A percentile compares a stretch with the other conserved stretches of the same genome.
phyloP scores from a whole-genome alignment of 2,329 filamentous ascomycete genomes.

The Ophiostoma tasmaniense region DNA sequence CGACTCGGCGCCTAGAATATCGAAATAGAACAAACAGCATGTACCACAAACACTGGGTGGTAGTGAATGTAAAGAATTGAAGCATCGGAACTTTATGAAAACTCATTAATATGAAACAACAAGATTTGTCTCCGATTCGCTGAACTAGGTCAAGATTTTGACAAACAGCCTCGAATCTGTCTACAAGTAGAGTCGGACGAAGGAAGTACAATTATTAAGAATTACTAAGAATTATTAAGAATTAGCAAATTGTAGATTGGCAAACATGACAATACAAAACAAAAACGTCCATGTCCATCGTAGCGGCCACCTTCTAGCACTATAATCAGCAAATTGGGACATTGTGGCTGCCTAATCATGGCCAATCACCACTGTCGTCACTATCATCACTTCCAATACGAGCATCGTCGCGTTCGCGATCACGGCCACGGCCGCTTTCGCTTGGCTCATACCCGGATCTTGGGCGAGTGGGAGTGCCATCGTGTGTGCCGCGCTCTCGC shows the following conservation, averaged over 20 bases:
- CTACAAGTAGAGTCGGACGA: no score
- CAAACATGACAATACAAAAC: neutral
- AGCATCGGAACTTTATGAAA: neutral
- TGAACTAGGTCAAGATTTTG: neutral
- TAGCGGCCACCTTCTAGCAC: no score
- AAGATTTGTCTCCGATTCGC: neutral
- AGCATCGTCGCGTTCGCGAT: neutral
- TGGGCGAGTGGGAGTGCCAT: neutral
- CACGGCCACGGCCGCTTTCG: neutral
- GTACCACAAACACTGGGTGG: neutral
- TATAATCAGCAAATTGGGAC: no score
- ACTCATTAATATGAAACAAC: neutral
- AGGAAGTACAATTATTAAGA: no score
- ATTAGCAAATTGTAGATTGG: no score
- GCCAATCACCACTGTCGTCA: neutral
- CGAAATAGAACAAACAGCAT: neutral
- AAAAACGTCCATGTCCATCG: no score
- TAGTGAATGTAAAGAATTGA: neutral
- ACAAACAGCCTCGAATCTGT: no score
- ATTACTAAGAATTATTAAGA: no score
- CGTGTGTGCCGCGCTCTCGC: neutral
- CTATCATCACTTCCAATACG: neutral
- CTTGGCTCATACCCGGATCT: neutral
- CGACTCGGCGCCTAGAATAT: neutral
- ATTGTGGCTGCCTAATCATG: neutral